These are phyloP conservation scores for Phytopythium aichiense DNA, from an alignment of 352 stramenopile species.

Conservation along the genomic window DNA sequence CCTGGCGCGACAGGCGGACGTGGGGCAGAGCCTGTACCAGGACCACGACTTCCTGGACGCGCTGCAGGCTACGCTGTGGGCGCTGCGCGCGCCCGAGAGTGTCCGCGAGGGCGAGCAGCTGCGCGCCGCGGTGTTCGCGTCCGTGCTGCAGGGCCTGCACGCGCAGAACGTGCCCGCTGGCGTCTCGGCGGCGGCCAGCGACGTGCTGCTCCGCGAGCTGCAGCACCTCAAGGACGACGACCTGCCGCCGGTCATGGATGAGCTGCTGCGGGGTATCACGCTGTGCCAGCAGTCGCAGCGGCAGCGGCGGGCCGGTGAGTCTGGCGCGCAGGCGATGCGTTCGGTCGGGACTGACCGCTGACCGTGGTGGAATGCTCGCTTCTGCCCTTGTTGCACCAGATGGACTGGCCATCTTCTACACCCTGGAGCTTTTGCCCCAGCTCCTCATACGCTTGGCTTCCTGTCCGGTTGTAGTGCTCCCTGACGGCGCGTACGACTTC, in stretches of 20 bases:
- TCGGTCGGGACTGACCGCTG: background rate
- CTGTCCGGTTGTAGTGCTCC: constrained; percentile 21
- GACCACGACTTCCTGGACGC: constrained; percentile 21
- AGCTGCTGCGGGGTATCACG: constrained; percentile 27
- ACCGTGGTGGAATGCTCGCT: background rate
- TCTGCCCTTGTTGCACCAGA: constrained; percentile 9
- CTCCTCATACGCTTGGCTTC: constrained; percentile 30
- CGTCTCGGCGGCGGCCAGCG: constrained; percentile 14
- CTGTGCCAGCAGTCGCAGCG: constrained; percentile 22
- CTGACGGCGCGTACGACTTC: constrained; percentile 10
- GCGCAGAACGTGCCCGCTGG: constrained; percentile 16
- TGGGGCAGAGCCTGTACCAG: constrained; percentile 31
- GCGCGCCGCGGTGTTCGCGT: constrained; percentile 18
- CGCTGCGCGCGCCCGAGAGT: constrained; percentile 13
- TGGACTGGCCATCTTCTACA: constrained; percentile 27
- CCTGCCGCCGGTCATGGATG: constrained; percentile 21
- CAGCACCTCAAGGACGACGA: constrained; percentile 27
- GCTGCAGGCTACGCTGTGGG: constrained; percentile 40
- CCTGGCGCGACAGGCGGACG: constrained; percentile 13
- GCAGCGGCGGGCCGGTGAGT: constrained; percentile 16
- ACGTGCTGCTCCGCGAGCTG: constrained; percentile 30
- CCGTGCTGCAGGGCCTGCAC: constrained; percentile 25
- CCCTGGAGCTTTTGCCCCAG: constrained; percentile 42
- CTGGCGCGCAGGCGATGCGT: no score
- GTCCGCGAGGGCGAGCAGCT: constrained; percentile 17